Evolutionary conservation across 2,329 filamentous ascomycete genomes (phyloP).

Genomic region (Colletotrichum sp.): DNA sequence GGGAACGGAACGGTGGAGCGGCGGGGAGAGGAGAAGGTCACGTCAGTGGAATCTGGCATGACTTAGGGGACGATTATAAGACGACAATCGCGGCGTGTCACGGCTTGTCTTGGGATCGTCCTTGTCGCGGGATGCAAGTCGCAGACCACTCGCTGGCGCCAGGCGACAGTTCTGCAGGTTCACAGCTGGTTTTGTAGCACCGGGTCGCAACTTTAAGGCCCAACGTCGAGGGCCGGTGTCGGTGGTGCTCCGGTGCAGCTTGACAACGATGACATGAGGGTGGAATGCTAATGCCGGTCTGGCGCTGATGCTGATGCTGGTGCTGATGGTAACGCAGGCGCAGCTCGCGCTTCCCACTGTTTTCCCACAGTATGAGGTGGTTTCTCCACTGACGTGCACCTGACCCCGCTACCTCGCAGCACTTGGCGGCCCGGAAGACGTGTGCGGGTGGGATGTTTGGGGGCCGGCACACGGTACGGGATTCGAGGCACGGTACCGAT

Average conservation of each 20-base stretch:
- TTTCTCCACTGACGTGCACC: constrained; percentile 1
- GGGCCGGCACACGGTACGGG: background rate
- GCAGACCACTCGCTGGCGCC: constrained; percentile 2
- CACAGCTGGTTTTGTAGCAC: background rate
- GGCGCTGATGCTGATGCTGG: background rate
- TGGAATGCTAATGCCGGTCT: background rate
- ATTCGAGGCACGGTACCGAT: background rate
- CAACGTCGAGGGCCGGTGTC: constrained; percentile 2
- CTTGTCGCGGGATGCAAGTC: constrained; percentile 11
- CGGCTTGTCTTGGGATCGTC: constrained; percentile 12
- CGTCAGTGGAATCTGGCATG: constrained; percentile 15
- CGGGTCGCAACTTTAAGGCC: background rate
- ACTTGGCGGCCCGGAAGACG: constrained; percentile 1
- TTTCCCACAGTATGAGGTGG: background rate
- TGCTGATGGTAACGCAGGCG: background rate
- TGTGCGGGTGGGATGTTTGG: constrained; percentile 10
- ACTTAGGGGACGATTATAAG: constrained; percentile 13
- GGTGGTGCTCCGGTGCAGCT: background rate
- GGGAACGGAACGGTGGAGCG: background rate
- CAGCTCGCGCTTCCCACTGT: constrained; percentile 7
- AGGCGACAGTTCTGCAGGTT: background rate
- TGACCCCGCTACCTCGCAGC: constrained; percentile 6
- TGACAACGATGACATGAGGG: background rate
- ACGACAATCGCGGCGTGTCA: constrained; percentile 11
- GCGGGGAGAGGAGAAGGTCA: background rate